These are phyloP conservation scores for Metarhizium anisopliae DNA, from an alignment of 2,329 filamentous ascomycete species.

Conservation along the genomic window DNA sequence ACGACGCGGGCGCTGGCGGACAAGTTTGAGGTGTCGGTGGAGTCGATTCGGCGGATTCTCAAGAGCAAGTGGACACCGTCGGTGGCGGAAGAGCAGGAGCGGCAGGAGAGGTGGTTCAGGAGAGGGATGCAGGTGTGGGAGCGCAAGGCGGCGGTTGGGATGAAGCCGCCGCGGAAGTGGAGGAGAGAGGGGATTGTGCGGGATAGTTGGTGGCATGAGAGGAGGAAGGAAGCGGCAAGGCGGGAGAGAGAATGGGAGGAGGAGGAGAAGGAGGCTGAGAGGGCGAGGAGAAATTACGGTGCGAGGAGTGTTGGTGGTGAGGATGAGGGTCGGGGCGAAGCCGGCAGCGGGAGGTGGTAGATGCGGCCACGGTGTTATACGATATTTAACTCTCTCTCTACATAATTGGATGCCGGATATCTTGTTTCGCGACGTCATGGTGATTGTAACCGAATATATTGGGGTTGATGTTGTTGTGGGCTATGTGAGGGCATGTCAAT, in stretches of 20 bases:
- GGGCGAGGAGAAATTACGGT: constrained; percentile 9
- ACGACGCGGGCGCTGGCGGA: constrained; percentile 63
- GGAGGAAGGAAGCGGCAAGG: constrained; percentile 17
- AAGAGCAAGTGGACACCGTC: constrained; percentile 65
- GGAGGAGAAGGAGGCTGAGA: constrained; percentile 19
- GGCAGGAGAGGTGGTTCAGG: constrained; percentile 52
- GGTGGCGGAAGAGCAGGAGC: constrained; percentile 46
- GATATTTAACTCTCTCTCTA: neutral
- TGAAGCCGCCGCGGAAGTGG: constrained; percentile 54
- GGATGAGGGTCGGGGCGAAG: neutral
- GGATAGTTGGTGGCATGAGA: constrained; percentile 32
- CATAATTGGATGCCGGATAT: neutral
- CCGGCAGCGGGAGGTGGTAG: neutral
- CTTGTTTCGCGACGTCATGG: neutral
- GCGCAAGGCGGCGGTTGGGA: constrained; percentile 48
- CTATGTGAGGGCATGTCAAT: no score
- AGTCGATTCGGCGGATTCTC: constrained; percentile 80
- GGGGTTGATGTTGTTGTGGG: neutral
- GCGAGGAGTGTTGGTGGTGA: constrained; percentile 3
- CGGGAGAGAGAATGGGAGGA: constrained; percentile 19
- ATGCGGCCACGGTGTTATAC: neutral
- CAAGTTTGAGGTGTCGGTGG: constrained; percentile 78
- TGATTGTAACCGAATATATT: neutral
- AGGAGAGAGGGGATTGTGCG: constrained; percentile 43
- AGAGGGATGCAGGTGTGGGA: constrained; percentile 53